Evolutionary conservation across 495 filamentous ascomycete species (phyloP), one percentile per base, ranked within the genome.

Genomic region (Aspergillus kassunensis): DNA sequence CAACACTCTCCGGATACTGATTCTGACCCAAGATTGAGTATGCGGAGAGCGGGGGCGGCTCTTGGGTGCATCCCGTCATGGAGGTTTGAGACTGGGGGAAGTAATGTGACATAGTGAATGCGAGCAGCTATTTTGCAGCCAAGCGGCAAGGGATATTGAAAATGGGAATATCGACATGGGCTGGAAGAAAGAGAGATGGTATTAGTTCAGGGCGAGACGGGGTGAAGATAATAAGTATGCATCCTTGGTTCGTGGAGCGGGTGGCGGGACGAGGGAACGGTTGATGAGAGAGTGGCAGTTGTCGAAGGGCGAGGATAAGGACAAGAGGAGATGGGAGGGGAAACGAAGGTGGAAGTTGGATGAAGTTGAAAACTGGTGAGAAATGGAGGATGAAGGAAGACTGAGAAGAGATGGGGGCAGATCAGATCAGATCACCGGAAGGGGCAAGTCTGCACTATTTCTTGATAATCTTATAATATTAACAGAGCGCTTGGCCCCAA

Each of bases 1-100:
- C 72, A 29, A 75, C 64, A 33, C 67, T 70, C 35, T 75, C 69
- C 3, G 72, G 65, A 60, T 72, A 72, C 23, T 73, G 59, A 6
- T 61, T 58, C 8, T 65, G 58, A 3, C 68, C 71, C 39, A 75
- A 63, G 9, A 76, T 43, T 10, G 67, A 67, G 44, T 65, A 72
- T 24, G 71, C 61, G 13, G 71, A 65, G 44, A 71, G 59, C 18
- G 57, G 49, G 35, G 56, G 24, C 21, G 58, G 54, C 24, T 64
- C 53, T 19, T 54, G 51, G 30, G 52, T 43, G 23, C 54, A 69
- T 45, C 65, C 62, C 15, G 56, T 61, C 59, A 72, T 31, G 57
- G 70, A 55, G 34, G 66, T 43, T 45, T 68, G 70, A 42, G 70
- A 42, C 37, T 66, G 59, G 30, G 64, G 51, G 60, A 66, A 70